A percentile compares a stretch with the other conserved stretches of the same genome.
These are phyloP conservation scores for Elongisporangium anandrum DNA, from an alignment of 352 stramenopile species.

Conservation along the genomic window DNA sequence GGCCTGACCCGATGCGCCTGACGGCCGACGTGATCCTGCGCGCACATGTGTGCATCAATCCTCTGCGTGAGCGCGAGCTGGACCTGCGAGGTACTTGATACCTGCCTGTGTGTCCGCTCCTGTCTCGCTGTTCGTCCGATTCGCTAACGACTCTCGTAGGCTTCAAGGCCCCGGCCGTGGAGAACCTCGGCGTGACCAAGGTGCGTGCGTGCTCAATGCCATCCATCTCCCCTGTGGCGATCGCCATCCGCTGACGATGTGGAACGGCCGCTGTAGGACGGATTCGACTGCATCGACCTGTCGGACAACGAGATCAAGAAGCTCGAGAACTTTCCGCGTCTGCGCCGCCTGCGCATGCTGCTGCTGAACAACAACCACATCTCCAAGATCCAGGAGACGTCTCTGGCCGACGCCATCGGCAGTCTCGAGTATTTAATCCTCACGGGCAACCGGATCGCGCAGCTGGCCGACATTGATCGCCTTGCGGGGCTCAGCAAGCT, in stretches of 20 bases:
- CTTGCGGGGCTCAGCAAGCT: conserved; percentile 80
- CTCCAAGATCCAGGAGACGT: conserved; percentile 70
- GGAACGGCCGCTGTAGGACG: conserved; percentile 47
- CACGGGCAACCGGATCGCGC: conserved; percentile 84
- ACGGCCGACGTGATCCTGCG: conserved; percentile 87
- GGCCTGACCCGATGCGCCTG: conserved; percentile 59
- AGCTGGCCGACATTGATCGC: conserved; percentile 81
- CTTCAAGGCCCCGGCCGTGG: conserved; percentile 89
- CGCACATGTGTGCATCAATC: conserved; percentile 88
- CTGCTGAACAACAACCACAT: conserved; percentile 93
- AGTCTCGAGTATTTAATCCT: conserved; percentile 90
- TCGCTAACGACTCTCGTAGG: conserved; percentile 49
- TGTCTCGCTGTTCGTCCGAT: neutral
- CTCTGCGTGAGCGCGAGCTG: conserved; percentile 89
- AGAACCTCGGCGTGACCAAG: conserved; percentile 92
- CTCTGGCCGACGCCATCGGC: conserved; percentile 64
- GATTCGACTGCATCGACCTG: conserved; percentile 93
- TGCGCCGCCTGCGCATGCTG: conserved; percentile 87
- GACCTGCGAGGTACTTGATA: conserved; percentile 79
- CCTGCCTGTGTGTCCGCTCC: neutral
- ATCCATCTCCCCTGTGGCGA: neutral
- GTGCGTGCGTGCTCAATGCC: conserved; percentile 18
- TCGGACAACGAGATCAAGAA: conserved; percentile 95
- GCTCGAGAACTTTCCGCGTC: conserved; percentile 91
- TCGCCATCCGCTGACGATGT: neutral